phyloP scores from a whole-genome alignment of 331 rosid genomes.

The Stylosanthes scabra region DNA sequence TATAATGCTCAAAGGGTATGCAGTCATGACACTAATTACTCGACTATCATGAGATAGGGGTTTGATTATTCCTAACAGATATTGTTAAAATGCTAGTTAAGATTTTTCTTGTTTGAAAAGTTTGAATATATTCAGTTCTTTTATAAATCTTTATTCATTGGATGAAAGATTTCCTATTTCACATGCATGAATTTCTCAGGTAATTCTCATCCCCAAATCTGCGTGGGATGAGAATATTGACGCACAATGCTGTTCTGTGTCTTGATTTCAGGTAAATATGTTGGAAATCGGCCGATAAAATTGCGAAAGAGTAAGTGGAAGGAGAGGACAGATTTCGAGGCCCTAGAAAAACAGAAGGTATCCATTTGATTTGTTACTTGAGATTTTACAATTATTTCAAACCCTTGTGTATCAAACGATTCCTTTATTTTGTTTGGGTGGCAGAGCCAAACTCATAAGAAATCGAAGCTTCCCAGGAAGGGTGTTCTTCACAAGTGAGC shows the following conservation, averaged over 20 bases:
- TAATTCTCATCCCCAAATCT: not conserved
- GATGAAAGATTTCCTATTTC: too few species aligned
- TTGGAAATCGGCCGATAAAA: conserved; percentile 96
- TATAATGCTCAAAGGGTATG: not conserved
- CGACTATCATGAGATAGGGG: conserved; percentile 8
- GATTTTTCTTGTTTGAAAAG: too few species aligned
- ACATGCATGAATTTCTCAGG: not conserved
- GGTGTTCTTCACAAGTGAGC: conserved; percentile 83
- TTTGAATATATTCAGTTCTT: too few species aligned
- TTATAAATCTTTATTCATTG: too few species aligned
- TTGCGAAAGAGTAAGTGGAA: conserved; percentile 96
- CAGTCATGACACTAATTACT: not conserved
- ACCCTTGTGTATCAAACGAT: not conserved
- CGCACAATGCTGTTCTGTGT: conserved; percentile 2
- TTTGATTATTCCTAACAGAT: too few species aligned
- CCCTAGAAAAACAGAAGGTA: conserved; percentile 86
- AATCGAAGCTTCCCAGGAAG: conserved; percentile 74
- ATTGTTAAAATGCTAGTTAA: too few species aligned
- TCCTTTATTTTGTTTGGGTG: conserved; percentile 23
- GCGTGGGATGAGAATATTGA: conserved; percentile 17
- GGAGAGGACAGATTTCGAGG: conserved; percentile 88
- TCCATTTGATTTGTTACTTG: conserved; percentile 10
- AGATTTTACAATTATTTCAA: not conserved
- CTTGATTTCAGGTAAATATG: conserved; percentile 78
- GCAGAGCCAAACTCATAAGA: conserved; percentile 77